Evolutionary conservation across 176 grass and related monocot species (phyloP).

Genomic region (Oryza glumipatula): DNA sequence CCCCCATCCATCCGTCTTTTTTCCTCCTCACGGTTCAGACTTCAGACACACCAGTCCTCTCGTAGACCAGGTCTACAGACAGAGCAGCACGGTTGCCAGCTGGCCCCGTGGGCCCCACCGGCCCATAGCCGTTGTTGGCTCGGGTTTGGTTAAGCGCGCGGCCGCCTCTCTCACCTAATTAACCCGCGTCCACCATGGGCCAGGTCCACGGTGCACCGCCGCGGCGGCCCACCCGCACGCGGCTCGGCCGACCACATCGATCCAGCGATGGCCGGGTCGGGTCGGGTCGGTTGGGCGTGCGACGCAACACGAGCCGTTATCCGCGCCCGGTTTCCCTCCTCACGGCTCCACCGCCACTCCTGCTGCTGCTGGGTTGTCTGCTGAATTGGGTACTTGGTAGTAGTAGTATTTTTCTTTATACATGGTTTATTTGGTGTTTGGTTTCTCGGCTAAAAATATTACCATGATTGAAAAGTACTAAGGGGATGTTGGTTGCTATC

Average conservation of each 20-base stretch:
- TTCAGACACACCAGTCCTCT: background rate
- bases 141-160: background rate
- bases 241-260: too few relatives aligned
- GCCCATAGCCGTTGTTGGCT: background rate
- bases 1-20: too few relatives aligned
- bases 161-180: background rate
- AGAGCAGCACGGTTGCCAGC: background rate
- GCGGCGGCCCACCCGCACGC: background rate
- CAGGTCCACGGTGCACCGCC: background rate
- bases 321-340: conserved; percentile 4
- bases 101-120: background rate
- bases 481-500: too few relatives aligned
- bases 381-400: too few relatives aligned
- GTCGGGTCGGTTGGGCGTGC: background rate
- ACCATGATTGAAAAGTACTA: too few relatives aligned
- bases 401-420: too few relatives aligned
- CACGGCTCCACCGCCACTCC: background rate
- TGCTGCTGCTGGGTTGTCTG: too few relatives aligned
- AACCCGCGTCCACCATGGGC: background rate
- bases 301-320: conserved; percentile 17
- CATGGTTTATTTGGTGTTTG: too few relatives aligned
- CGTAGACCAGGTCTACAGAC: conserved; percentile 14
- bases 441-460: too few relatives aligned
- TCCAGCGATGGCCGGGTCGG: too few relatives aligned
- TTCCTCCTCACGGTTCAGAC: background rate